Base-by-base conservation (phyloP, 345 rosid genomes). In the Zanthoxylum bungeanum region DNA sequence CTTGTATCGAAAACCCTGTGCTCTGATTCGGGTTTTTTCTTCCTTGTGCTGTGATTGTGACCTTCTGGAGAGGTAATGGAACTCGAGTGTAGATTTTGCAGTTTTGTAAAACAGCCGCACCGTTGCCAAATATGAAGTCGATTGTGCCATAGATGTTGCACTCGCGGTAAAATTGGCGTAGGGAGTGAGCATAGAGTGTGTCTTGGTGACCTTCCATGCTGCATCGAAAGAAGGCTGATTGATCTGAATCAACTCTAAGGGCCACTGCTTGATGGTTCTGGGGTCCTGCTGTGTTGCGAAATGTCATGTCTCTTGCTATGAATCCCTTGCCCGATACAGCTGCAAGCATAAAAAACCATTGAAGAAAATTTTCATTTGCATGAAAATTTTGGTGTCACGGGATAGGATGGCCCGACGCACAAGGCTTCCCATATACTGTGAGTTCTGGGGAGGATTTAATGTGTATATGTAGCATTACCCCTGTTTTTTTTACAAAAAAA, bases 111-210 rank as follows among this genome's bases (percentile, higher is more conserved):
- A 89, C 88, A 0, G 90, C 96, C 0, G 93, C 87, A 0, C 93
- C 99, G 3, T 95, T 94, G 14, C 98, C 99, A 9, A 95, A 92
- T 30, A 89, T 95, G 88, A 95, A 92, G 81, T 95, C 98, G 2
- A 91, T 83, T 4, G 97, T 92, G 28, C 99, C 99, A 1, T 87
- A 50, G 19, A 94, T 76, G 73, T 88, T 78, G 50, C 98, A 92
- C 66, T 92, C 95, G 8, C 95, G 86, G 64, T 86, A 94, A 58
- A 94, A 92, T 53, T 92, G 97, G 33, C 97, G 95, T 8, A 88
- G 89, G 21, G 97, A 87, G 84, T 91, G 97, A 19, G 83, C 85
- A 69, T 91, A 91, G 66, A 93, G 86, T 4, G 98, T 92, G 81
- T 90, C 98, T 71, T 93, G 98, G 80, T 90, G 77, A 63, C 98